Evolutionary conservation across 257 asterid genomes (phyloP).

Genomic region (Henckelia pumila): DNA sequence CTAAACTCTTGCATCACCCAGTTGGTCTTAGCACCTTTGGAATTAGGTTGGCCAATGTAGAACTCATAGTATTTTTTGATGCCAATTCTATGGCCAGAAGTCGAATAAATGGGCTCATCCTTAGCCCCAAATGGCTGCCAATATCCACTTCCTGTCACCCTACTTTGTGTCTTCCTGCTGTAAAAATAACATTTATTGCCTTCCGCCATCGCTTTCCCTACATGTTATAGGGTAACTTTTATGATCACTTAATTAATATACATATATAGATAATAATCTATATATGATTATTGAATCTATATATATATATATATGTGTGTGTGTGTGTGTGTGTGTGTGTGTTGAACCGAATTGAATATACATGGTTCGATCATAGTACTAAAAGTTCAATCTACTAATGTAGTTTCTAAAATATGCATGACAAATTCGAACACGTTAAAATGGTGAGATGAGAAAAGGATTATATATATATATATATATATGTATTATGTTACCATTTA

Average conservation of each 20-base stretch:
- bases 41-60: conserved; percentile 54
- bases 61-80: conserved; percentile 60
- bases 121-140: conserved; percentile 75
- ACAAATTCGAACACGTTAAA: too few species aligned
- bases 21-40: conserved; percentile 58
- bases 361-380: too few species aligned
- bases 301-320: too few species aligned
- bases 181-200: conserved; percentile 90
- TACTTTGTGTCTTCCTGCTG: conserved; percentile 72
- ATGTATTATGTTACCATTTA: conserved; percentile 46
- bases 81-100: conserved; percentile 49
- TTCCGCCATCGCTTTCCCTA: conserved; percentile 93
- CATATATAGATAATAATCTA: too few species aligned
- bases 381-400: too few species aligned
- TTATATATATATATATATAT: too few species aligned
- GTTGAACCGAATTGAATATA: too few species aligned
- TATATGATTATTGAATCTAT: too few species aligned
- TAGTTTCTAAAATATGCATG: too few species aligned
- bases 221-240: neutral
- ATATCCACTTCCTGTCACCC: conserved; percentile 67
- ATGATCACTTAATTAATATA: too few species aligned
- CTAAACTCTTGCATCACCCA: conserved; percentile 92
- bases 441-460: too few species aligned
- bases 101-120: conserved; percentile 56
- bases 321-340: too few species aligned